Base-by-base conservation (phyloP, 75 land plant species). In the Sequoiadendron giganteum region DNA sequence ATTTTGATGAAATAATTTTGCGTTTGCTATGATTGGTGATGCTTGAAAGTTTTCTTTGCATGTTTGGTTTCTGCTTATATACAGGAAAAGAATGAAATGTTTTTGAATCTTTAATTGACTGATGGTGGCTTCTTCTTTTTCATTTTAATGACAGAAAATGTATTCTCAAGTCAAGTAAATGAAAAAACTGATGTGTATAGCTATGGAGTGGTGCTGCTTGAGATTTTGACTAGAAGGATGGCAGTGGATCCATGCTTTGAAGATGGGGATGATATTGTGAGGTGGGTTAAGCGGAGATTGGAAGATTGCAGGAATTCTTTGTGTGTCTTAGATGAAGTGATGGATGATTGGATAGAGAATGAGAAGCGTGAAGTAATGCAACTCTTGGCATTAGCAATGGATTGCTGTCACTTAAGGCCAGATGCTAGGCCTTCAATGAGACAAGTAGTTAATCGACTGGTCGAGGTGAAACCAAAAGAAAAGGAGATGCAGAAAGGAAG, bases 171-270 rank as follows among this genome's bases (percentile, higher is more conserved):
- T 28, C 78, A 55, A 47, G 56, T 93, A 83, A 90, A 79, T 85
- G 90, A 90, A 70, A 94, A 94, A 85, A 84, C 87, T 81, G 94
- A 93, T 87, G 92, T 94, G 10, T 93, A 93, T 65, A 92, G 94
- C 87, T 94, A 88, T 85, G 94, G 94, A 36, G 92, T 94, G 38
- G 91, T 92, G 76, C 49, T 92, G 34, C 83, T 94, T 52, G 95
- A 94, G 88, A 88, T 94, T 18, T 89, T 94, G 5, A 90, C 89
- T 65, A 90, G 95, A 75, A 90, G 88, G 87, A 36, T 87, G 88
- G 89, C 95, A 16, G 88, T 90, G 30, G 91, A 94, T 47, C 85
- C 87, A 18, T 47, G 85, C 87, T 92, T 92, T 73, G 92, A 86
- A 61, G 90, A 89, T 58, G 91, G 92, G 32, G n/a, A 86, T 86